Conservation (phyloP, 345 rosid species). For the Abelmoschus esculentus region DNA sequence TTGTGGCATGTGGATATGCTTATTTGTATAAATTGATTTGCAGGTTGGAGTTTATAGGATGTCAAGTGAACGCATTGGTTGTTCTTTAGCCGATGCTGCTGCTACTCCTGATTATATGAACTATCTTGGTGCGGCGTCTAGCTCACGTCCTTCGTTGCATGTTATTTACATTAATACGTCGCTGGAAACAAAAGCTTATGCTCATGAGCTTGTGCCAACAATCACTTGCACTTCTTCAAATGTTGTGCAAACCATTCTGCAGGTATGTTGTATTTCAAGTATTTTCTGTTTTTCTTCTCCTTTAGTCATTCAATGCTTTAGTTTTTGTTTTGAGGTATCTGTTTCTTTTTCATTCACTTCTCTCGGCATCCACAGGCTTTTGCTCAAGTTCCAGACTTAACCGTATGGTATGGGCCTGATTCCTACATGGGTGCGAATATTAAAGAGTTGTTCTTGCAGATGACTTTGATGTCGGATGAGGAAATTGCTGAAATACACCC, state of each 20-base stretch:
- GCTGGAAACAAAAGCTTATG: constrained; percentile 85
- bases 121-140: constrained; percentile 71
- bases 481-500: constrained; percentile 77
- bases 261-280: constrained; percentile 43
- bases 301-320: neutral
- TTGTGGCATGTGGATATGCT: constrained; percentile 3
- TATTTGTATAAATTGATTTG: constrained; percentile 9
- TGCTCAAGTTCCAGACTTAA: constrained; percentile 70
- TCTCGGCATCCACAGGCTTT: constrained; percentile 50
- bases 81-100: constrained; percentile 98
- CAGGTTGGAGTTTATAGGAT: constrained; percentile 93
- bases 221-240: constrained; percentile 97
- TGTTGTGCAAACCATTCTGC: constrained; percentile 84
- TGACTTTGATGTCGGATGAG: constrained; percentile 81
- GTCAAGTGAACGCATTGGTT: constrained; percentile 85
- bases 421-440: constrained; percentile 99
- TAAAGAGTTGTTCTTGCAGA: constrained; percentile 71
- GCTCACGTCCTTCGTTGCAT: constrained; percentile 59
- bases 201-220: constrained; percentile 96
- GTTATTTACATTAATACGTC: constrained; percentile 92
- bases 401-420: constrained; percentile 91
- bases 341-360: neutral
- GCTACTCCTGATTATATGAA: constrained; percentile 70
- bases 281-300: neutral
- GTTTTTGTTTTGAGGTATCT: neutral